Conservation (phyloP, 441 rosid species). For the Viola pubescens region DNA sequence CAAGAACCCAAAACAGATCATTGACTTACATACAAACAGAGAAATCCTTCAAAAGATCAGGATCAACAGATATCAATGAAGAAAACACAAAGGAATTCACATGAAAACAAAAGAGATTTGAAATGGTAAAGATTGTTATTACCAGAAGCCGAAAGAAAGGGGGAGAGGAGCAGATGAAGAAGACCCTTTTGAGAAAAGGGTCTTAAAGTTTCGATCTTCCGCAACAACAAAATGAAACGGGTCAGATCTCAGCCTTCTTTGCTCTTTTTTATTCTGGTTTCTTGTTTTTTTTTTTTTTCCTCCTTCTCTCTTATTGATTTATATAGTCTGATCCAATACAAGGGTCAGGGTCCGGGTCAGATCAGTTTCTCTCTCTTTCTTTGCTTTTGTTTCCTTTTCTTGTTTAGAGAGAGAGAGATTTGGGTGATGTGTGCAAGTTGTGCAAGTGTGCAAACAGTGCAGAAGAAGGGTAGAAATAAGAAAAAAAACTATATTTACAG, state of each 20-base stretch:
- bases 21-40: neutral
- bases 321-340: neutral
- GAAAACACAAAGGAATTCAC: neutral
- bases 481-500: no score
- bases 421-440: no score
- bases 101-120: neutral
- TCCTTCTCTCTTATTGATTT: no score
- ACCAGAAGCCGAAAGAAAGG: constrained; percentile 12
- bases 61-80: constrained; percentile 9
- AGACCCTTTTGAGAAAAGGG: constrained; percentile 27
- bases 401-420: no score
- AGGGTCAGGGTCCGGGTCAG: neutral
- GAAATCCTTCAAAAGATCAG: neutral
- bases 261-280: neutral
- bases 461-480: no score
- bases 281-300: neutral
- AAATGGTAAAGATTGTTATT: constrained; percentile 2
- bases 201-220: constrained; percentile 18
- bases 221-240: constrained; percentile 8
- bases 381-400: neutral
- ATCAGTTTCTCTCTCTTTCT: no score
- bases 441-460: no score
- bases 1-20: constrained; percentile 1
- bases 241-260: constrained; percentile 23
- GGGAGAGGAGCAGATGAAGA: constrained; percentile 9